Evolutionary conservation across 139 green algal species (phyloP).

Genomic region (Micractinium conductrix): DNA sequence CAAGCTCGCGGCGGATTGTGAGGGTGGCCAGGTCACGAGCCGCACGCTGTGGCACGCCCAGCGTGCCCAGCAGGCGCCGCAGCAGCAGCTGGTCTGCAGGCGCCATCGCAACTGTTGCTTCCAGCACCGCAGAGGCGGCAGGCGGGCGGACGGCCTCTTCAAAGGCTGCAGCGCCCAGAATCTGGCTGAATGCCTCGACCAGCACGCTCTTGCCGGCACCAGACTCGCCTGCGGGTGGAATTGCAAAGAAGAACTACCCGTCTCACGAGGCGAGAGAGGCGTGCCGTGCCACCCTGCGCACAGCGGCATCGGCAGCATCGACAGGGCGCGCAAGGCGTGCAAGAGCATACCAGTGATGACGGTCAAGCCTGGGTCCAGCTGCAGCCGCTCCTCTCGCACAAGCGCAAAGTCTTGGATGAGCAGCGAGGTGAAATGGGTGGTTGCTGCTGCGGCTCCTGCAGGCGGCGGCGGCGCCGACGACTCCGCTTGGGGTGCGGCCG

Average conservation of each 20-base stretch:
- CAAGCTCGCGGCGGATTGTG: slow-evolving; percentile 47
- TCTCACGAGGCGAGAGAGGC: not conserved
- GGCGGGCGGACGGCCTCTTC: slow-evolving; percentile 74
- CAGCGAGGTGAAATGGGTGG: slow-evolving; percentile 42
- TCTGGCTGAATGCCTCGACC: slow-evolving; percentile 71
- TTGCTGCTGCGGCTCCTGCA: not conserved
- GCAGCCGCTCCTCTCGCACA: slow-evolving; percentile 67
- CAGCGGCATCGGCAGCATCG: not conserved
- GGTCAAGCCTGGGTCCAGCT: slow-evolving; percentile 81
- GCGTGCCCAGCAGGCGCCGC: slow-evolving; percentile 32
- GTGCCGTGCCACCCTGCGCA: too few relatives aligned
- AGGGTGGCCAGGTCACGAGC: not conserved
- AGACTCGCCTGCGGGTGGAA: slow-evolving; percentile 67
- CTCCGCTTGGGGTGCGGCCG: not conserved
- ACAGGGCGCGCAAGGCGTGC: not conserved
- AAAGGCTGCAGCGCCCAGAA: slow-evolving; percentile 70
- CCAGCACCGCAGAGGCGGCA: slow-evolving; percentile 59
- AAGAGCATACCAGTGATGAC: slow-evolving; percentile 68
- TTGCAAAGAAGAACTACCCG: not conserved
- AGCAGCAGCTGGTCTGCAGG: slow-evolving; percentile 18
- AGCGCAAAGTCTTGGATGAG: slow-evolving; percentile 85
- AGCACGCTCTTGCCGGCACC: slow-evolving; percentile 91
- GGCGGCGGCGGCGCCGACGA: not conserved
- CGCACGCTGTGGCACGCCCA: slow-evolving; percentile 35
- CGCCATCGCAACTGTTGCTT: slow-evolving; percentile 48